Conservation (phyloP, 495 filamentous ascomycete genomes). For the Cercophora samala region DNA sequence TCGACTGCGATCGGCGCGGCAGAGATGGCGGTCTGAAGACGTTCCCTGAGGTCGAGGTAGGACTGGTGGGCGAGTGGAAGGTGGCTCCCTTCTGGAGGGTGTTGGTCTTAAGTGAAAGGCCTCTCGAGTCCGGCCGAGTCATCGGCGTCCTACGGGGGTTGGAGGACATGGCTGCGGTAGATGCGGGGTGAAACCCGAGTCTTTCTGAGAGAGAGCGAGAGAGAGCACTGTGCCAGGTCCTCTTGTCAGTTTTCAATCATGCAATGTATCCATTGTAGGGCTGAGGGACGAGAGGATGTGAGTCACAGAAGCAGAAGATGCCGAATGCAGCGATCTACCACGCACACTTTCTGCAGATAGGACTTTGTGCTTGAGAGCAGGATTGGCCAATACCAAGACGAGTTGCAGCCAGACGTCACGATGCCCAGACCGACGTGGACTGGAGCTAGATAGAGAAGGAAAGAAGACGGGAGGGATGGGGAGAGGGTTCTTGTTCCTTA, state of each 20-base stretch:
- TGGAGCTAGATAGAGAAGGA: constrained; percentile 1
- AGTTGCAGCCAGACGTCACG: constrained; percentile 8
- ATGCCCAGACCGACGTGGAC: constrained; percentile 10
- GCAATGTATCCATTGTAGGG: constrained; percentile 21
- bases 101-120: constrained; percentile 50
- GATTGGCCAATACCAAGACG: constrained; percentile 26
- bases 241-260: constrained; percentile 30
- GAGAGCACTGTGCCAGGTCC: constrained; percentile 25
- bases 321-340: constrained; percentile 21
- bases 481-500: neutral
- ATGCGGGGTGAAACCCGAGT: constrained; percentile 33
- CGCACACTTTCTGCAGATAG: constrained; percentile 7
- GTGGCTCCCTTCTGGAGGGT: constrained; percentile 61
- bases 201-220: constrained; percentile 23
- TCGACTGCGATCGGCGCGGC: constrained; percentile 60
- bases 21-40: constrained; percentile 50
- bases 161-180: constrained; percentile 46
- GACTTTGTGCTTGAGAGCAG: constrained; percentile 7
- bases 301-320: constrained; percentile 31
- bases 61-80: constrained; percentile 54
- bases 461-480: neutral
- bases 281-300: constrained; percentile 23
- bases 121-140: constrained; percentile 44
- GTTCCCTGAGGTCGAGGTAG: constrained; percentile 42
- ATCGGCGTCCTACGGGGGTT: constrained; percentile 51